Conservation (phyloP, 2,329 filamentous ascomycete species). For the Botrytis cinerea region DNA sequence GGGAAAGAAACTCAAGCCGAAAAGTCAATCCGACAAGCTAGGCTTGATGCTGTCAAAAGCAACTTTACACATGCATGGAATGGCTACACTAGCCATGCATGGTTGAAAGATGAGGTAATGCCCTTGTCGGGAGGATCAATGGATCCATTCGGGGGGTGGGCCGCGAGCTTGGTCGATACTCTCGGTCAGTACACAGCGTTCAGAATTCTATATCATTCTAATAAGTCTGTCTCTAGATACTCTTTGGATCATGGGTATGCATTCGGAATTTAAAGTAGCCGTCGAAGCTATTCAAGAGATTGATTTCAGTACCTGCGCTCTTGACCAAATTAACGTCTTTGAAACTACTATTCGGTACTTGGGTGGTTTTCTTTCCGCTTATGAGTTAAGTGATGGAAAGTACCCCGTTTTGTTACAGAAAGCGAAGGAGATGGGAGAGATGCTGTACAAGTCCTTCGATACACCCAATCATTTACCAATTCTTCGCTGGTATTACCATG, state of each 20-base stretch:
- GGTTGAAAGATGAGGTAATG: slow-evolving; percentile 80
- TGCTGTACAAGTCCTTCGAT: slow-evolving; percentile 48
- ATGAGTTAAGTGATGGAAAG: slow-evolving; percentile 40
- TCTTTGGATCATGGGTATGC: slow-evolving; percentile 80
- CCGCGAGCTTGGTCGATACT: slow-evolving; percentile 75
- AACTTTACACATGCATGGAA: slow-evolving; percentile 59
- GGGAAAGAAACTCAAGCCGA: slow-evolving; percentile 23
- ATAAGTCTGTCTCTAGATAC: slow-evolving; percentile 61
- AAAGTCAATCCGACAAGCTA: slow-evolving; percentile 24
- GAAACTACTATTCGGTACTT: slow-evolving; percentile 46
- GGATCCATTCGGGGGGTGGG: slow-evolving; percentile 89
- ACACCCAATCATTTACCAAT: slow-evolving; percentile 58
- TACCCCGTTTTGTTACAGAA: slow-evolving; percentile 39
- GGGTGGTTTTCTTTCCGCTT: slow-evolving; percentile 44
- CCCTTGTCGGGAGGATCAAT: slow-evolving; percentile 67
- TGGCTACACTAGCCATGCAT: slow-evolving; percentile 77
- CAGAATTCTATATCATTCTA: too few relatives aligned
- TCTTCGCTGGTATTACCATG: slow-evolving; percentile 30
- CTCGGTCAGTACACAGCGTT: slow-evolving; percentile 5
- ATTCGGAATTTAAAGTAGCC: slow-evolving; percentile 66
- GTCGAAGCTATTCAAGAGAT: slow-evolving; percentile 68
- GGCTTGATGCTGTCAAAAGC: slow-evolving; percentile 32
- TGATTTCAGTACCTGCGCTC: slow-evolving; percentile 33
- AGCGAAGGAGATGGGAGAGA: slow-evolving; percentile 39
- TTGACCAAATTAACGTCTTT: slow-evolving; percentile 41